Percentiles rank a stretch among this genome's conserved stretches.
These are phyloP conservation scores for Nothopassalora personata DNA, from an alignment of 2,329 filamentous ascomycete species.

Conservation along the genomic window DNA sequence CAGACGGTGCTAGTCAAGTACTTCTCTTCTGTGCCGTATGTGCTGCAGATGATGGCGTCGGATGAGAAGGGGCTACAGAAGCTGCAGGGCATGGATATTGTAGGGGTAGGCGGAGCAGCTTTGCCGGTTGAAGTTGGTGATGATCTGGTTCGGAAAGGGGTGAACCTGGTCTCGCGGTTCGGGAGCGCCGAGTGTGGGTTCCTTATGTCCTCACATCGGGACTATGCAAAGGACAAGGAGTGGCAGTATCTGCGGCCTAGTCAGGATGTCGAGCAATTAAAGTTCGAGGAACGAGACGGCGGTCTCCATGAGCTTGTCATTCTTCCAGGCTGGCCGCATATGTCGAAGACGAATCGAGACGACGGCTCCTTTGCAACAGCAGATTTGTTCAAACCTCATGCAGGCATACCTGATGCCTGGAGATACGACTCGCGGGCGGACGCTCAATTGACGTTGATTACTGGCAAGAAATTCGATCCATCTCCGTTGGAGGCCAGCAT, in stretches of 20 bases:
- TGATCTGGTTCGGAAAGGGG: constrained; percentile 44
- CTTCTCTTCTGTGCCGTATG: constrained; percentile 58
- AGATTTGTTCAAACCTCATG: constrained; percentile 57
- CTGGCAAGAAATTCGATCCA: constrained; percentile 66
- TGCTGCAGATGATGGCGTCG: constrained; percentile 50
- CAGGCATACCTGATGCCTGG: constrained; percentile 51
- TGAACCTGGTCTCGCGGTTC: constrained; percentile 58
- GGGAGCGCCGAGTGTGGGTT: constrained; percentile 65
- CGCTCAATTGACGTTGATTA: constrained; percentile 56
- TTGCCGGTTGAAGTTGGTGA: constrained; percentile 51
- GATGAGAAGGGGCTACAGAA: constrained; percentile 39
- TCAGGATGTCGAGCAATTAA: constrained; percentile 26
- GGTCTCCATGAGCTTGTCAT: constrained; percentile 53
- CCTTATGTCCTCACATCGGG: constrained; percentile 56
- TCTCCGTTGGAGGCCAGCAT: constrained; percentile 55
- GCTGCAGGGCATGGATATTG: constrained; percentile 52
- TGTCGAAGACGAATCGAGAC: constrained; percentile 52
- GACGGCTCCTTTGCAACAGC: constrained; percentile 59
- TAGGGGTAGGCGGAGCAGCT: constrained; percentile 60
- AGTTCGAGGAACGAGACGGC: constrained; percentile 44
- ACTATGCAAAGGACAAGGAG: constrained; percentile 50
- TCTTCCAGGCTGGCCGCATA: constrained; percentile 53
- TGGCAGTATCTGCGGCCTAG: constrained; percentile 56
- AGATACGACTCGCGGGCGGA: constrained; percentile 58
- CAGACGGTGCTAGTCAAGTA: constrained; percentile 44